phyloP scores from a whole-genome alignment of 1,139 yeast species.

The Saccharomyces hybrid region DNA sequence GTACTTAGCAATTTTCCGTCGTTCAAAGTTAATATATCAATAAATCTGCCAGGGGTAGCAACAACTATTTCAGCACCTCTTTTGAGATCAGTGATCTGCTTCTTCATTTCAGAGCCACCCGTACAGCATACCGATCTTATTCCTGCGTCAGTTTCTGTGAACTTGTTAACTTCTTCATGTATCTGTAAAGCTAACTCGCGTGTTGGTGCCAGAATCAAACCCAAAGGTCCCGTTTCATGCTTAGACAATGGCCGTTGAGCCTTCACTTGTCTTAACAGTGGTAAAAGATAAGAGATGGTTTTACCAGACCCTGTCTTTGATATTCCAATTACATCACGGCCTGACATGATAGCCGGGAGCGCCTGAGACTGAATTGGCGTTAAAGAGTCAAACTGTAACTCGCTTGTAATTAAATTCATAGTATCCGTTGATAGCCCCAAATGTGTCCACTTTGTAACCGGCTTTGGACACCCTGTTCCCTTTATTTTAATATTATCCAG shows the following conservation, averaged over 20 bases:
- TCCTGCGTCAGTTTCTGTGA: constrained; percentile 42
- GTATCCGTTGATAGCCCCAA: constrained; percentile 64
- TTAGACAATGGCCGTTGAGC: constrained; percentile 54
- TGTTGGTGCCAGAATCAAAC: constrained; percentile 81
- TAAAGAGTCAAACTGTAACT: constrained; percentile 30
- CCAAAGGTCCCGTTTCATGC: constrained; percentile 65
- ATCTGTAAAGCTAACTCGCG: constrained; percentile 89
- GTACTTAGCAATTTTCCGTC: constrained; percentile 70
- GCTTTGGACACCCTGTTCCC: constrained; percentile 56
- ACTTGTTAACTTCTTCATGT: constrained; percentile 54
- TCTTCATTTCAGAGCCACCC: constrained; percentile 86
- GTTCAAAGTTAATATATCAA: constrained; percentile 81
- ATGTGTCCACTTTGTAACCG: constrained; percentile 73
- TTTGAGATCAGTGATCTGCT: constrained; percentile 73
- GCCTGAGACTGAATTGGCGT: constrained; percentile 92
- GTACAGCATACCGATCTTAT: constrained; percentile 72
- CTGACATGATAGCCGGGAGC: constrained; percentile 82
- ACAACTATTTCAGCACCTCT: constrained; percentile 76
- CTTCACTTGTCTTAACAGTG: constrained; percentile 73
- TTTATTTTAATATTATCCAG: constrained; percentile 58
- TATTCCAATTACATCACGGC: constrained; percentile 84
- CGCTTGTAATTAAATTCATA: constrained; percentile 34
- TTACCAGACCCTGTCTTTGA: constrained; percentile 98
- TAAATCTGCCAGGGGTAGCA: constrained; percentile 94
- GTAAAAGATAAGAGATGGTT: constrained; percentile 80